Percentiles rank a stretch among this genome's conserved stretches.
Evolutionary conservation across 257 asterid species (phyloP).

Genomic region (Ilex aquifolium): DNA sequence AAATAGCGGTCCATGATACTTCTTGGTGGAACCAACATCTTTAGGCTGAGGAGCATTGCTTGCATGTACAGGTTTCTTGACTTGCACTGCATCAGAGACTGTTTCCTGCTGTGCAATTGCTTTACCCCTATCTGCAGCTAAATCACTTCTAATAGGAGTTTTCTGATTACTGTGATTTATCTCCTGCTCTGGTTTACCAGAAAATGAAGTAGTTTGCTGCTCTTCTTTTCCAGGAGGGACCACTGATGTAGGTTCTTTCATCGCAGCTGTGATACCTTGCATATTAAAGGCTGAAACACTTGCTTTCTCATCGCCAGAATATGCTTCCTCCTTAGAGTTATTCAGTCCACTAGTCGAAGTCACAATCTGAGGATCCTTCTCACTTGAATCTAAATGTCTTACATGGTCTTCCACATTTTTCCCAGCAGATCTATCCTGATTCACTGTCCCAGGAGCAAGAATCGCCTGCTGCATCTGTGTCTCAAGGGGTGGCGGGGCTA

Average conservation of each 20-base stretch:
- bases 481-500: constrained; percentile 83
- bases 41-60: constrained; percentile 55
- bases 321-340: constrained; percentile 41
- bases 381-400: constrained; percentile 41
- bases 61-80: constrained; percentile 57
- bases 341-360: constrained; percentile 35
- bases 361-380: constrained; percentile 47
- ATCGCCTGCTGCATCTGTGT: constrained; percentile 45
- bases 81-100: constrained; percentile 52
- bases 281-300: constrained; percentile 31
- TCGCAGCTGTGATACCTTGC: constrained; percentile 32
- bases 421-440: constrained; percentile 50
- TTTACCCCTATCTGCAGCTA: constrained; percentile 71
- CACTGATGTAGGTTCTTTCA: constrained; percentile 48
- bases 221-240: constrained; percentile 65
- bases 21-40: constrained; percentile 66
- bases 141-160: constrained; percentile 49
- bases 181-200: constrained; percentile 56
- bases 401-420: constrained; percentile 47
- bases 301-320: constrained; percentile 42
- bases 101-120: constrained; percentile 46
- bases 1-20: constrained; percentile 95
- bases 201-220: constrained; percentile 42
- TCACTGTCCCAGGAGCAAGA: constrained; percentile 38
- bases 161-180: constrained; percentile 44